Conservation (phyloP, 2,329 filamentous ascomycete genomes). For the Fusarium secorum region DNA sequence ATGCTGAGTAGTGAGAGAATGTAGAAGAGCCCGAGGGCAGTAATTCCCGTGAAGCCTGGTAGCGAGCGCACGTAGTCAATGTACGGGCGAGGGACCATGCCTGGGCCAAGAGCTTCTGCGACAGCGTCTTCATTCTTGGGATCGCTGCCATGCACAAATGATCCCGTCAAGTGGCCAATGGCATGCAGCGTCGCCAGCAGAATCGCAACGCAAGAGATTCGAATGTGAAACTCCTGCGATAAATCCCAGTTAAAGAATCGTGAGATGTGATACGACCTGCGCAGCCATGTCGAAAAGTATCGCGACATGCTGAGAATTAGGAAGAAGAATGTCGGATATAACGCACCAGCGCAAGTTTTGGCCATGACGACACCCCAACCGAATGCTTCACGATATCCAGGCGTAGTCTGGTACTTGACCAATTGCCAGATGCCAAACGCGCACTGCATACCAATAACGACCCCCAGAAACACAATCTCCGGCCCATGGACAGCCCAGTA, state of each 20-base stretch:
- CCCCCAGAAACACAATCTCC: slow-evolving; percentile 56
- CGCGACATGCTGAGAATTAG: slow-evolving; percentile 66
- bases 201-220: slow-evolving; percentile 60
- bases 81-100: slow-evolving; percentile 55
- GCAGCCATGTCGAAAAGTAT: slow-evolving; percentile 61
- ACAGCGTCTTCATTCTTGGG: slow-evolving; percentile 54
- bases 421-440: slow-evolving; percentile 64
- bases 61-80: slow-evolving; percentile 55
- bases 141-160: slow-evolving; percentile 59
- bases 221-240: slow-evolving; percentile 63
- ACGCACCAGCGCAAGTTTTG: slow-evolving; percentile 61
- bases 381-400: slow-evolving; percentile 57
- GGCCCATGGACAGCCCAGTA: slow-evolving; percentile 65
- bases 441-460: slow-evolving; percentile 58
- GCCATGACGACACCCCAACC: slow-evolving; percentile 65
- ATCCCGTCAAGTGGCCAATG: slow-evolving; percentile 61
- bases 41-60: slow-evolving; percentile 60
- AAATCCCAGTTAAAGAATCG: slow-evolving; percentile 66
- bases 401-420: slow-evolving; percentile 58
- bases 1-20: slow-evolving; percentile 57
- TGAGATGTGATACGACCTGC: slow-evolving; percentile 60
- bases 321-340: slow-evolving; percentile 67
- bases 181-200: slow-evolving; percentile 61
- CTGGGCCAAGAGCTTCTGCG: slow-evolving; percentile 53
- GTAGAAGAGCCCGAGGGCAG: slow-evolving; percentile 59